Conservation (phyloP, 129 eudicot species). For the Flaveria robusta region DNA sequence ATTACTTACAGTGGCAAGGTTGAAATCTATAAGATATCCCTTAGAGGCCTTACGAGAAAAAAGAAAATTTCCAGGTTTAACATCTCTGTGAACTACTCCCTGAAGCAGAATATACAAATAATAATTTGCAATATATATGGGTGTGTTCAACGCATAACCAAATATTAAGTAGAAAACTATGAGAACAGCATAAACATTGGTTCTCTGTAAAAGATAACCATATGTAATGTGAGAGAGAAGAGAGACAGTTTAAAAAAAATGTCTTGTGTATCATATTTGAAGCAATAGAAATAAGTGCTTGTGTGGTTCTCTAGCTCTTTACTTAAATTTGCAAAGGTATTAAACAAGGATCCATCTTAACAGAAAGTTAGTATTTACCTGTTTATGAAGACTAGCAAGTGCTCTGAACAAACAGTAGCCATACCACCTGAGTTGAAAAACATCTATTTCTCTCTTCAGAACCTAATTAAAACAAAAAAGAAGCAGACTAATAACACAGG, state of each 20-base stretch:
- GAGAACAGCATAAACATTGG: no score
- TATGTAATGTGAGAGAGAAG: no score
- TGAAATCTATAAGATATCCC: constrained; percentile 94
- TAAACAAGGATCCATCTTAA: neutral
- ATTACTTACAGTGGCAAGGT: constrained; percentile 84
- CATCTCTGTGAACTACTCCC: constrained; percentile 98
- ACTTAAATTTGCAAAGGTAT: neutral
- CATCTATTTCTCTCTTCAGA: constrained; percentile 71
- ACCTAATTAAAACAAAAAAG: constrained; percentile 35
- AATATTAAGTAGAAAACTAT: no score
- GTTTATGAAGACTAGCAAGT: constrained; percentile 90
- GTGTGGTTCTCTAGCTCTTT: neutral
- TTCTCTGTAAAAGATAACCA: no score
- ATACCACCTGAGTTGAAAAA: constrained; percentile 76
- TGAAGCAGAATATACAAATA: constrained; percentile 39
- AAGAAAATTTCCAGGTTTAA: constrained; percentile 98
- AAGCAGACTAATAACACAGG: constrained; percentile 6
- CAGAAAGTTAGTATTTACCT: constrained; percentile 47
- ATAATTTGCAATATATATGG: neutral
- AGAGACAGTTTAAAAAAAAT: no score
- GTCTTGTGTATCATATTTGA: no score
- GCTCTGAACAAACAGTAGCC: constrained; percentile 94
- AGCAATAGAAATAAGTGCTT: no score
- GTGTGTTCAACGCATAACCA: no score
- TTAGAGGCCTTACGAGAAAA: constrained; percentile 60